A percentile compares a stretch with the other conserved stretches of the same genome.
phyloP scores from a whole-genome alignment of 805 yeast genomes.

The Candida tibetensis region DNA sequence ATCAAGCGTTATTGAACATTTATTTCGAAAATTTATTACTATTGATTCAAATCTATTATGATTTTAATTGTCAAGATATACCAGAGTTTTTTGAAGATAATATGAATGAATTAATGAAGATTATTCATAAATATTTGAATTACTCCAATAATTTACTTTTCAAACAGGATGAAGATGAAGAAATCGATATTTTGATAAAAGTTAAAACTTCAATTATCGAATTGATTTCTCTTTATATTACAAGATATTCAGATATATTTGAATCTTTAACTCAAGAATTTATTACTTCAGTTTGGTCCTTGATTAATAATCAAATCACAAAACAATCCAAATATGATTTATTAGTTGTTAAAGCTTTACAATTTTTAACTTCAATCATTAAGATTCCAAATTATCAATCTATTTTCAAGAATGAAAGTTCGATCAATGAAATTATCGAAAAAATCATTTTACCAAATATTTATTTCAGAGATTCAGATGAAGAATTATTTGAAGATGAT shows the following conservation, averaged over 20 bases:
- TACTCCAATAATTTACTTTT: conserved; percentile 55
- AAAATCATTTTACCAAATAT: conserved; percentile 88
- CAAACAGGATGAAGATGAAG: conserved; percentile 61
- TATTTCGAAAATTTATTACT: conserved; percentile 70
- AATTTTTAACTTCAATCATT: conserved; percentile 79
- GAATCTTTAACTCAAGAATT: conserved; percentile 73
- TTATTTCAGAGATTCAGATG: conserved; percentile 79
- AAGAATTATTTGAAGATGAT: conserved; percentile 93
- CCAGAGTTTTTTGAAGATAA: conserved; percentile 98
- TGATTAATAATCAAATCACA: conserved; percentile 61
- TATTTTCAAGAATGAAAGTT: conserved; percentile 51
- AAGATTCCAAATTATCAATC: conserved; percentile 64
- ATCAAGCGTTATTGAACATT: conserved; percentile 51
- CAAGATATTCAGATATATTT: conserved; percentile 89
- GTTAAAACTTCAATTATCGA: conserved; percentile 84
- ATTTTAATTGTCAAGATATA: conserved; percentile 94
- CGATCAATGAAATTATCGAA: conserved; percentile 71
- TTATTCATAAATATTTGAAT: conserved; percentile 75
- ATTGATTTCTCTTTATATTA: conserved; percentile 77
- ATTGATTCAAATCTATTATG: conserved; percentile 80
- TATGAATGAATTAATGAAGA: conserved; percentile 68
- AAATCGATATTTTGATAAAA: conserved; percentile 63
- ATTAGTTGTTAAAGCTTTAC: conserved; percentile 74
- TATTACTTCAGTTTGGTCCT: conserved; percentile 77
- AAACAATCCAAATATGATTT: conserved; percentile 78